Percentiles rank a stretch among this genome's conserved stretches.
Evolutionary conservation across 352 stramenopile species (phyloP).

Genomic region (Lagenidium giganteum): DNA sequence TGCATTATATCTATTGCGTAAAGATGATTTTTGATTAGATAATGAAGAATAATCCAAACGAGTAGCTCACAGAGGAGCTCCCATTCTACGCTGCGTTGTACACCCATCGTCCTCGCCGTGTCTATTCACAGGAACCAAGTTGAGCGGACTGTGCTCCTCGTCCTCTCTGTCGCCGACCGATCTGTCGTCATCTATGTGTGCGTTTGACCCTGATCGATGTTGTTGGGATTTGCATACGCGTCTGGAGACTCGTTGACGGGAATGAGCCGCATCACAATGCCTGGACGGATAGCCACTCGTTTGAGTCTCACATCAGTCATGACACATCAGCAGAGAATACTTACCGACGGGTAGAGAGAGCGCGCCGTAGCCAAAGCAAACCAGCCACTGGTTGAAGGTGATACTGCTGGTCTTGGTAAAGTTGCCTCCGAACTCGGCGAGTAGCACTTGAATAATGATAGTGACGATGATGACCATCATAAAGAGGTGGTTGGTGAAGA

Average conservation of each 20-base stretch:
- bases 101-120: no score
- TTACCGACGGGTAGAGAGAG: constrained; percentile 69
- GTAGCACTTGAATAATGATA: constrained; percentile 92
- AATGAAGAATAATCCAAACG: no score
- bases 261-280: constrained; percentile 71
- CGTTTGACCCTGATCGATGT: constrained; percentile 31
- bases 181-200: constrained; percentile 14
- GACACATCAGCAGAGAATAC: constrained; percentile 10
- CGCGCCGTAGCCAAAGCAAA: constrained; percentile 51
- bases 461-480: constrained; percentile 90
- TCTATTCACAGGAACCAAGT: no score
- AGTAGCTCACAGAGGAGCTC: no score
- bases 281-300: constrained; percentile 16
- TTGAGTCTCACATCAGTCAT: background rate
- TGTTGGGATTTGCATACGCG: constrained; percentile 74
- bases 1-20: no score
- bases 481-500: constrained; percentile 92
- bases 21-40: no score
- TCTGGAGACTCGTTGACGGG: constrained; percentile 54
- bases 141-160: no score
- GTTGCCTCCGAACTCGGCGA: constrained; percentile 94
- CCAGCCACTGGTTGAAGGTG: constrained; percentile 52
- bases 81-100: no score
- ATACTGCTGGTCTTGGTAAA: constrained; percentile 78
- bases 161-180: no score